Conservation (phyloP, 1,284 basidiomycete species). For the Moesziomyces sp. region DNA sequence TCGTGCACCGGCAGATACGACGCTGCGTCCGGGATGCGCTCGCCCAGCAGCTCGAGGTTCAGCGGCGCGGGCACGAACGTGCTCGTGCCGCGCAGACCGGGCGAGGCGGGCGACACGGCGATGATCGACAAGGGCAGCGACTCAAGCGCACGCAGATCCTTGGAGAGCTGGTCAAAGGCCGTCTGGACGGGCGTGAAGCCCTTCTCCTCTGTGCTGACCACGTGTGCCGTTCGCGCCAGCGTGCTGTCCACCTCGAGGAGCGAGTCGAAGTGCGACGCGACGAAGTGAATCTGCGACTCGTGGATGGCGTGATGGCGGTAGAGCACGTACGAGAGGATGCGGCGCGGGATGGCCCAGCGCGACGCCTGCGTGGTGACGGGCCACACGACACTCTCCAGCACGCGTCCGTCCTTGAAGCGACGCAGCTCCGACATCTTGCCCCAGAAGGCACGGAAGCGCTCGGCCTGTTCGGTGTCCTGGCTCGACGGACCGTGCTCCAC, state of each 20-base stretch:
- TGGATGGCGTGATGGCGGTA: constrained; percentile 78
- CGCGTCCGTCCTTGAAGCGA: constrained; percentile 96
- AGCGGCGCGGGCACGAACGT: constrained; percentile 78
- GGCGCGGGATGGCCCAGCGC: constrained; percentile 79
- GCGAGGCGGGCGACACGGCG: constrained; percentile 76
- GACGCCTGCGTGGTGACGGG: constrained; percentile 58
- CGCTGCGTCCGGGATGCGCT: constrained; percentile 62
- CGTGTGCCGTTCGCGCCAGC: constrained; percentile 63
- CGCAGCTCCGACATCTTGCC: constrained; percentile 90
- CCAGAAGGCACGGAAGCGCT: constrained; percentile 86
- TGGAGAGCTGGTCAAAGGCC: constrained; percentile 84
- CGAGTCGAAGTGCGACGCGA: constrained; percentile 74
- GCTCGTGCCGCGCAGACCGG: constrained; percentile 82
- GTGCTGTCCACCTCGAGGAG: constrained; percentile 72
- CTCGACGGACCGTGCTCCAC: constrained; percentile 71
- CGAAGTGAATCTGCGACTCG: constrained; percentile 70
- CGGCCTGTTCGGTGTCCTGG: constrained; percentile 69
- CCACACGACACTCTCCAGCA: constrained; percentile 95
- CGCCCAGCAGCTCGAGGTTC: constrained; percentile 58
- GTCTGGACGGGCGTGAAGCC: constrained; percentile 79
- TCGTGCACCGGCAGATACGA: constrained; percentile 69
- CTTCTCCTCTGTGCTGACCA: constrained; percentile 65
- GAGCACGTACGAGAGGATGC: constrained; percentile 81
- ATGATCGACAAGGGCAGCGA: constrained; percentile 82
- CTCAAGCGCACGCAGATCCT: constrained; percentile 79